These are phyloP conservation scores for Calcarisporium arbuscula DNA, from an alignment of 2,329 filamentous ascomycete genomes.

Conservation along the genomic window DNA sequence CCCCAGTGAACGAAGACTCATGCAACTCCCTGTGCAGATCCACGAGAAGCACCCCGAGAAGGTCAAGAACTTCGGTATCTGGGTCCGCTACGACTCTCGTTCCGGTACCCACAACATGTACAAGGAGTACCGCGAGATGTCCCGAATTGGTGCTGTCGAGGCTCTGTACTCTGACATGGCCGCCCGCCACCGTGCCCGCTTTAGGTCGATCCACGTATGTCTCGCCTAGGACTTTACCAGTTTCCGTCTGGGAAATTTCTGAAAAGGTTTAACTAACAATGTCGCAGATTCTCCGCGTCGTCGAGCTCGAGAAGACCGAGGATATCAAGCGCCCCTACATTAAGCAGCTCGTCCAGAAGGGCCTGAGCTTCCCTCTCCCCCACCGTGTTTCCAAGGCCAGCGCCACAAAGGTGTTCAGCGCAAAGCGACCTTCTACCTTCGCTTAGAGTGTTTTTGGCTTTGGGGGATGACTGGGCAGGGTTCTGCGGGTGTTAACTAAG, in stretches of 20 bases:
- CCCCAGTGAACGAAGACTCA: constrained; percentile 1
- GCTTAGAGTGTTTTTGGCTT: constrained; percentile 67
- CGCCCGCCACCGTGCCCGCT: constrained; percentile 91
- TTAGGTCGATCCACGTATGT: constrained; percentile 97
- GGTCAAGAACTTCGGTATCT: constrained; percentile 99
- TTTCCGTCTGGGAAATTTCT: no score
- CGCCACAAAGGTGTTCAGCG: constrained; percentile 87
- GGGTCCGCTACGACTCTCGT: constrained; percentile 99
- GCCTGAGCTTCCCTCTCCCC: constrained; percentile 96
- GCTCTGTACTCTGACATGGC: constrained; percentile 99
- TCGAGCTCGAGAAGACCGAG: constrained; percentile 91
- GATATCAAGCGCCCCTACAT: constrained; percentile 98
- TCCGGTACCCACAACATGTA: constrained; percentile 99
- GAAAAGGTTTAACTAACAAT: constrained; percentile 12
- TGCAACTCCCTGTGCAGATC: constrained; percentile 62
- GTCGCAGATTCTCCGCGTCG: constrained; percentile 87
- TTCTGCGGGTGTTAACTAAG: constrained; percentile 56
- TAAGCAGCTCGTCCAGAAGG: constrained; percentile 94
- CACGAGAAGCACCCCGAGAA: constrained; percentile 97
- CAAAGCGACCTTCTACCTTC: constrained; percentile 93
- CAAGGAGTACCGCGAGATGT: constrained; percentile 99
- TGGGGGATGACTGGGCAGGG: constrained; percentile 43
- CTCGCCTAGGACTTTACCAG: no score
- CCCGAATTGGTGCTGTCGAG: constrained; percentile 90
- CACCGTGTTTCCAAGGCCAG: constrained; percentile 83